Evolutionary conservation across 1,284 basidiomycete species (phyloP), one percentile per base, ranked within the genome.

Genomic region (Dichomitus squalens): DNA sequence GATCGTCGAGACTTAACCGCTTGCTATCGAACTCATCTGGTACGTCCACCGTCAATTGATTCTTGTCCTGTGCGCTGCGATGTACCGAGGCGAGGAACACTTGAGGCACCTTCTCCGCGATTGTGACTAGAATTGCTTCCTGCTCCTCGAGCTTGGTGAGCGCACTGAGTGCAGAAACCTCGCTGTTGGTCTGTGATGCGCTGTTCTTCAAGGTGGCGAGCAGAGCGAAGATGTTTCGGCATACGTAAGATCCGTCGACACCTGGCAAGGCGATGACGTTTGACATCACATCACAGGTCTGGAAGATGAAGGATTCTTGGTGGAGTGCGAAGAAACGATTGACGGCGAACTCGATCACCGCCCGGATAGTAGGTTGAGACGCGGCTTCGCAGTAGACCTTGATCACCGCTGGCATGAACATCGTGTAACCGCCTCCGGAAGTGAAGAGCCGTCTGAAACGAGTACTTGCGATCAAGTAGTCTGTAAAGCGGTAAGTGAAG

Each of bases 271-370:
- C 76, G 27, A 83, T 71, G 23, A 87, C 69, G 55, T 84, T 83
- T 0, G 85, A 80, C 43, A 87, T 74, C 18, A 83, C 79, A 57
- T 87, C 87, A 53, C 92, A 75, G 29, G 82, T 82, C 68, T 93
- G 91, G 68, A 90, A 92, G 39, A 92, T 76, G 66, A 92, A 92
- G 0, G 85, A 79, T 49, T 92, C 89, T 60, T 83, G 79, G 66
- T 93, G 90, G 3, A 90, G 78, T 3, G 88, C 85, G 63, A 87
- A 90, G 72, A 93, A 92, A 7, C 88, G 83, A 64, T 83, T 84
- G 54, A 82, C 73, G 2, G 87, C 82, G 64, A 91, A 92, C 69
- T 92, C 87, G 55, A 93, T 86, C 25, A 88, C 86, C 34, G 79
- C 75, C 49, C 80, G 78, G 49, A 92, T 85, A 3, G 84, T 84